Evolutionary conservation across 768 basidiomycete genomes (phyloP).

Genomic region (Collybiopsis luxurians): DNA sequence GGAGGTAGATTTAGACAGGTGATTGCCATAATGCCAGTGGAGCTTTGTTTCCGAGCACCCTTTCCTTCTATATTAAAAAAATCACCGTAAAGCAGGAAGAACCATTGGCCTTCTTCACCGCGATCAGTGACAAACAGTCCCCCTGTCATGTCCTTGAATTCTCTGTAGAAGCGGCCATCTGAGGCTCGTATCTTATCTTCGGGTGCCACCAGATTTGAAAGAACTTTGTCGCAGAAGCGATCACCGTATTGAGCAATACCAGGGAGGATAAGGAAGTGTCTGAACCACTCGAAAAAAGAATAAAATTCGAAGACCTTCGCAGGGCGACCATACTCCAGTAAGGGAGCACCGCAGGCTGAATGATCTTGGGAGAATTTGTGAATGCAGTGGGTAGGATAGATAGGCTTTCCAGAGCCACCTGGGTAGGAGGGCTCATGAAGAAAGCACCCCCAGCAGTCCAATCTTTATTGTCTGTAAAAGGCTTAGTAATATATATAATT

Average conservation of each 20-base stretch:
- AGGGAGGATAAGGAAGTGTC: conserved; percentile 1
- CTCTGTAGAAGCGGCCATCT: neutral
- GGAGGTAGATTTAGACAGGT: conserved; percentile 8
- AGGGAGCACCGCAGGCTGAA: neutral
- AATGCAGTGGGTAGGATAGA: neutral
- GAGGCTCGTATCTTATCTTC: neutral
- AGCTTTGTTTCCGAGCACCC: neutral
- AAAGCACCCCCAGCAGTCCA: too few relatives aligned
- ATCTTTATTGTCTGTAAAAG: too few relatives aligned
- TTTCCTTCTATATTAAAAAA: conserved; percentile 6
- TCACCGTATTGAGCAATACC: conserved; percentile 1
- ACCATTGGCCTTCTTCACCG: conserved; percentile 2
- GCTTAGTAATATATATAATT: too few relatives aligned
- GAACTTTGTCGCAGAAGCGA: neutral
- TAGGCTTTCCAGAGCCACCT: neutral
- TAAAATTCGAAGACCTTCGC: conserved; percentile 5
- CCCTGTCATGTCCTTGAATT: neutral
- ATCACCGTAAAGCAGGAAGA: conserved; percentile 2
- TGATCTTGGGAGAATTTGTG: neutral
- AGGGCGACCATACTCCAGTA: neutral
- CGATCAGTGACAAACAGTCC: neutral
- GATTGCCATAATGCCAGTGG: conserved; percentile 7
- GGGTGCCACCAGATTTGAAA: neutral
- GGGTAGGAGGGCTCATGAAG: neutral
- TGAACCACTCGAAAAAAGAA: conserved; percentile 9